Evolutionary conservation across 805 yeast genomes (phyloP).

Genomic region (Priceomyces melissophilus): DNA sequence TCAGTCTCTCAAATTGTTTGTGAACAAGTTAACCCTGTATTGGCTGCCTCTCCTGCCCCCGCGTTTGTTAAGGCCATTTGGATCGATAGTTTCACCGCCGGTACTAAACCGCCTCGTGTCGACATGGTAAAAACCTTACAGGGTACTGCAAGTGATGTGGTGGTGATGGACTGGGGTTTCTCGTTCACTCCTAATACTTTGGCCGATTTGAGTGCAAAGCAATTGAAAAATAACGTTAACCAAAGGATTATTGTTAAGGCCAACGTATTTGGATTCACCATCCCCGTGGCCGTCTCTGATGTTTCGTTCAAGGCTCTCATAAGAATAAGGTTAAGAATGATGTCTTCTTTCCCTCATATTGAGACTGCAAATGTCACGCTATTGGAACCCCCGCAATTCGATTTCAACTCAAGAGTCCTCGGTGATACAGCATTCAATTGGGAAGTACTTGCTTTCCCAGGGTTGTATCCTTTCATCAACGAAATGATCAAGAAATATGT

Average conservation of each 20-base stretch:
- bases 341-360: conserved; percentile 87
- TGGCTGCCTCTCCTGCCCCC: conserved; percentile 78
- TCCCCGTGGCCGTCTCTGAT: conserved; percentile 79
- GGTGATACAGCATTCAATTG: conserved; percentile 84
- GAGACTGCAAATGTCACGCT: conserved; percentile 86
- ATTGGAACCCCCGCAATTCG: conserved; percentile 84
- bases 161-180: conserved; percentile 96
- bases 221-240: conserved; percentile 78
- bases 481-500: conserved; percentile 81
- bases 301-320: conserved; percentile 71
- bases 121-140: conserved; percentile 86
- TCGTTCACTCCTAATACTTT: conserved; percentile 90
- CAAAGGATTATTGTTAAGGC: conserved; percentile 77
- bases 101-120: conserved; percentile 93
- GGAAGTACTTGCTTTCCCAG: conserved; percentile 87
- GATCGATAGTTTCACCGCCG: conserved; percentile 86
- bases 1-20: conserved; percentile 80
- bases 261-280: conserved; percentile 72
- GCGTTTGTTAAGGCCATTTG: conserved; percentile 78
- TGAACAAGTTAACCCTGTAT: conserved; percentile 77
- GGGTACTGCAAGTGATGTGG: conserved; percentile 87
- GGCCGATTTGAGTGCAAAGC: conserved; percentile 82
- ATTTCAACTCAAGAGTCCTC: conserved; percentile 68
- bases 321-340: conserved; percentile 84
- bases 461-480: conserved; percentile 75